Percentiles rank a stretch among this genome's conserved stretches.
Evolutionary conservation across 2,329 filamentous ascomycete genomes (phyloP).

Genomic region (Periconia macrospinosa): DNA sequence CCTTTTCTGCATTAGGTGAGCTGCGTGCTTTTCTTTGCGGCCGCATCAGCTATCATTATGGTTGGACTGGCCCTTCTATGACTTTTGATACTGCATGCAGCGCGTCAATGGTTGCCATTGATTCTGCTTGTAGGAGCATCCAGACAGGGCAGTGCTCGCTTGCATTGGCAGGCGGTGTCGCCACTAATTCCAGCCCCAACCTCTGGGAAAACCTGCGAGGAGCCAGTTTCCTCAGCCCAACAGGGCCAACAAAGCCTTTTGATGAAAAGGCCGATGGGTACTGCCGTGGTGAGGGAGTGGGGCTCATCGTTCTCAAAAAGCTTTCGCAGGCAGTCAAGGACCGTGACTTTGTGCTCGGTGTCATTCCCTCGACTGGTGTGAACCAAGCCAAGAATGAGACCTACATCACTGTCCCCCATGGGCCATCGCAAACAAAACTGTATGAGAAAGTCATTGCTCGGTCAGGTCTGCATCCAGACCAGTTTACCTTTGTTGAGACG

Average conservation of each 20-base stretch:
- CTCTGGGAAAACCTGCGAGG: no score
- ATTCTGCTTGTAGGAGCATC: constrained; percentile 16
- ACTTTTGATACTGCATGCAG: constrained; percentile 8
- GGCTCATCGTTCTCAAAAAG: constrained; percentile 54
- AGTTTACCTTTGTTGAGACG: constrained; percentile 13
- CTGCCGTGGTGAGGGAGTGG: constrained; percentile 54
- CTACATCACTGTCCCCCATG: constrained; percentile 15
- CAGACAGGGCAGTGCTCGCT: constrained; percentile 1
- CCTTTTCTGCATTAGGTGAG: constrained; percentile 57
- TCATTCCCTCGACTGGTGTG: constrained; percentile 37
- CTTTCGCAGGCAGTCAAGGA: constrained; percentile 55
- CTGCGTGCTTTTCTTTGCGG: constrained; percentile 56
- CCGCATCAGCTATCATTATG: constrained; percentile 45
- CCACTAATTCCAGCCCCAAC: constrained; percentile 28
- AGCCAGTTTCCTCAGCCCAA: constrained; percentile 48
- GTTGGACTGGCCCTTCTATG: constrained; percentile 21
- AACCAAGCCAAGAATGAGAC: constrained; percentile 14
- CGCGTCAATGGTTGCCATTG: constrained; percentile 18
- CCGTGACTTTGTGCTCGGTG: constrained; percentile 51
- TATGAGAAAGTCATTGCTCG: constrained; percentile 9
- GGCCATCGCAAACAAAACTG: constrained; percentile 10
- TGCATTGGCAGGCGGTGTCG: constrained; percentile 25
- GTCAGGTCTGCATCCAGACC: constrained; percentile 5
- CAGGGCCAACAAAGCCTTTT: constrained; percentile 49
- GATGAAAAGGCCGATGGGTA: constrained; percentile 54